Evolutionary conservation across 2,329 filamentous ascomycete genomes (phyloP), one percentile per base, ranked within the genome.

Genomic region (Colletotrichum sp.): DNA sequence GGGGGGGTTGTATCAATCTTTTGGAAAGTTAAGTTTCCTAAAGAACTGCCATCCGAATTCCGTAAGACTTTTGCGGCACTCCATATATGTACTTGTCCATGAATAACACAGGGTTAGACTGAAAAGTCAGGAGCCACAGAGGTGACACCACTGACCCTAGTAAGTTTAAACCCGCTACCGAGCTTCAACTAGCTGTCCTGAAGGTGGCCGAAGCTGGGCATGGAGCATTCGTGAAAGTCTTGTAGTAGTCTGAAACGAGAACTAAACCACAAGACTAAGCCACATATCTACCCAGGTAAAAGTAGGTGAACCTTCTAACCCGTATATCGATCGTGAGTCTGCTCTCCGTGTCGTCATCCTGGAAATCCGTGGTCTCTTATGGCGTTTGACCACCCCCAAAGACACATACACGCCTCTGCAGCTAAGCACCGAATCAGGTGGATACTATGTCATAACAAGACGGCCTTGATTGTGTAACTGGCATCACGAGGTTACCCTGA

Each of bases 401-500:
- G 9, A n/a, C 38, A 12, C 18, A 48, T n/a, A 48, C 38, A 7
- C 18, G 18, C n/a, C 38, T 48, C 38, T 48, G 38, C 38, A 48
- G 18, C 12, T 13, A 52, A 21, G 12, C 43, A 24, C 16, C 12
- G 43, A 52, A 52, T 52, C n/a, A 52, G 43, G 43, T 52, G 6
- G 43, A 24, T 21, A 52, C 2, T n/a, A 13, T 52, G 43, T 13
- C n/a, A 52, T 7, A 52, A 52, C n/a, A 52, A 52, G n/a, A 21
- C n/a, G 6, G 10, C 43, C 10, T 52, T 52, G n/a, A 21, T 52
- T 13, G 43, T 7, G 12, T 14, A 30, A 7, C 58, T n/a, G 16
- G 14, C 34, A 24, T 76, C 58, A 76, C 2, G 26, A 62, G 4
- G 67, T 74, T 32, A 77, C 70, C 36, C 76, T 43, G 13, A 75